A percentile compares a stretch with the other conserved stretches of the same genome.
These are phyloP conservation scores for Melastoma malabathricum DNA, from an alignment of 345 rosid species.

Conservation along the genomic window DNA sequence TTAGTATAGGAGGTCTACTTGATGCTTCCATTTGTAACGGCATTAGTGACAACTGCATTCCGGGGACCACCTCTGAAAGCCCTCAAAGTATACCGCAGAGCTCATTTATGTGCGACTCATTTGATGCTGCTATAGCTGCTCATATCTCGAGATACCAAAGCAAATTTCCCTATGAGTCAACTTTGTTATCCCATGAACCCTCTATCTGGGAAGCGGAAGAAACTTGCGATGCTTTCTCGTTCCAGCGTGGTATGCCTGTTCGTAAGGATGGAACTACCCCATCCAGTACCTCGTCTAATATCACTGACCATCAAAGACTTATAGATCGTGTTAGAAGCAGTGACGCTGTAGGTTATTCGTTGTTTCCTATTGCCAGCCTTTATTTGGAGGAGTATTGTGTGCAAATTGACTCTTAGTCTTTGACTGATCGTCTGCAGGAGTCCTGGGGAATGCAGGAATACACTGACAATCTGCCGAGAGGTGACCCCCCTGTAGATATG, in stretches of 20 bases:
- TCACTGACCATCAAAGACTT: constrained; percentile 16
- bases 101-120: constrained; percentile 81
- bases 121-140: constrained; percentile 98
- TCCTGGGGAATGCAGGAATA: constrained; percentile 17
- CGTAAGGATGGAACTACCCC: constrained; percentile 19
- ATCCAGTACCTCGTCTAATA: constrained; percentile 19
- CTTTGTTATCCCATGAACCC: constrained; percentile 29
- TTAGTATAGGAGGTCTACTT: constrained; percentile 84
- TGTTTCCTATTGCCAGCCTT: no score
- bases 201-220: constrained; percentile 97
- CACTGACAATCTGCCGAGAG: constrained; percentile 15
- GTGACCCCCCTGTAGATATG: constrained; percentile 34
- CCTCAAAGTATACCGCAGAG: constrained; percentile 44
- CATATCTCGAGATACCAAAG: constrained; percentile 72
- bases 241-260: constrained; percentile 27
- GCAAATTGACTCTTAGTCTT: background rate
- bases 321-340: constrained; percentile 4
- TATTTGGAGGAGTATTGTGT: background rate
- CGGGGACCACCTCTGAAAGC: constrained; percentile 12
- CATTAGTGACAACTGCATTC: no score
- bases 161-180: constrained; percentile 29
- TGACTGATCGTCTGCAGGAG: constrained; percentile 23
- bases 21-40: constrained; percentile 26
- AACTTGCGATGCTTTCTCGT: constrained; percentile 93
- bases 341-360: no score